Evolutionary conservation across 495 filamentous ascomycete genomes (phyloP), one percentile per base, ranked within the genome.

Genomic region (Aspergillus diversus): DNA sequence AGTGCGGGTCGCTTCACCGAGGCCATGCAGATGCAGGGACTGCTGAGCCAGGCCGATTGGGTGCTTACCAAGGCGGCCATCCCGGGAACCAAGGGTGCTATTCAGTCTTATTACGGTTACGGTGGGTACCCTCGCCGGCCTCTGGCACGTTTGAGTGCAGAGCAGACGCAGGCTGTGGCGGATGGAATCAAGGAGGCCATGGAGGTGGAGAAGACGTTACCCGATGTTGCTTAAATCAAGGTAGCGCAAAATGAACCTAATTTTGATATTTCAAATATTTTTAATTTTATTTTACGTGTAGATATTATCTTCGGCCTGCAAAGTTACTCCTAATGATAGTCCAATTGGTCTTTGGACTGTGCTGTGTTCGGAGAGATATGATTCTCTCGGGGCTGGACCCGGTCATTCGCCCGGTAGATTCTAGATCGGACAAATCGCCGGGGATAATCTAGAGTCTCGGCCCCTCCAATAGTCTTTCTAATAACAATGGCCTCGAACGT

Each of bases 61-160:
- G 87, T 92, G 42, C 79, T 96, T 35, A 94, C 91, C 55, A 95
- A 93, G 81, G 80, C 90, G 6, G 90, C 91, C 46, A 92, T 96
- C 66, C 89, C 92, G 5, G 92, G 92, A 8, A 95, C 92, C 37
- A 96, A 96, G 82, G 82, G 83, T 66, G 92, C 91, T 21, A 90
- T 96, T 63, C 88, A 94, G 79, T 84, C 77, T 51, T 93, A 92
- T 72, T 94, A 86, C 71, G 92, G 92, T 42, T 96, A 96, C 71
- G 92, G 92, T 33, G 92, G 92, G 2, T 89, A 83, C 70, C 90
- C 91, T 12, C 81, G 92, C 31, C 81, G 86, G 53, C 92, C 92
- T 59, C 80, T 96, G 66, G 87, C 84, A 75, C 80, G 87, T 65
- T 71, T 95, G 49, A 79, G 71, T 17, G 74, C 81, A 32, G 79